Evolutionary conservation across 2,329 filamentous ascomycete species (phyloP).

Genomic region (Stagonosporopsis rhizophila): DNA sequence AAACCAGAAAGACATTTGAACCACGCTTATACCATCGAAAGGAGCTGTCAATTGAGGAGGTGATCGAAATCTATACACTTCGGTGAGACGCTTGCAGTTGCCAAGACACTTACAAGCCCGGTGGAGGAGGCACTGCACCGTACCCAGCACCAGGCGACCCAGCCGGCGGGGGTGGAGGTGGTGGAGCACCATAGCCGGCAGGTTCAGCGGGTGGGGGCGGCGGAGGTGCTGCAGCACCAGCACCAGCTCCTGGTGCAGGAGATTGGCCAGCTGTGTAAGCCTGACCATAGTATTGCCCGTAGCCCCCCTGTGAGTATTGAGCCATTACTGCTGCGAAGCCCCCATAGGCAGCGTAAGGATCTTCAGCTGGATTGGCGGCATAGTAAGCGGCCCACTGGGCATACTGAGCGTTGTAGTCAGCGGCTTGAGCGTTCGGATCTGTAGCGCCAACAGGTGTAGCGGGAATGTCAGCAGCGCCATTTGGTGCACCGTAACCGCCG

Average conservation of each 20-base stretch:
- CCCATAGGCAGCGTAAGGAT: constrained; percentile 90
- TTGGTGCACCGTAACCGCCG: constrained; percentile 43
- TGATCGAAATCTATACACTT: constrained; percentile 5
- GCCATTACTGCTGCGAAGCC: constrained; percentile 61
- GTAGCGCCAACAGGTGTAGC: constrained; percentile 53
- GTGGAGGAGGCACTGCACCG: constrained; percentile 38
- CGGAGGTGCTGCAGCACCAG: constrained; percentile 35
- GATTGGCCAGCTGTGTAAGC: constrained; percentile 32
- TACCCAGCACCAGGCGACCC: constrained; percentile 45
- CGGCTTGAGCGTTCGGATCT: constrained; percentile 47
- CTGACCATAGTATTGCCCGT: constrained; percentile 42
- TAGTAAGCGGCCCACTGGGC: constrained; percentile 73
- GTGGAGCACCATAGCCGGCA: constrained; percentile 38
- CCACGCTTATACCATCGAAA: background rate
- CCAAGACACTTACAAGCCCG: constrained; percentile 24
- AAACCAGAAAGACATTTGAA: background rate
- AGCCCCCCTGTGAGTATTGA: constrained; percentile 40
- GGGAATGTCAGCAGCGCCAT: constrained; percentile 33
- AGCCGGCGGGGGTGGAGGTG: constrained; percentile 45
- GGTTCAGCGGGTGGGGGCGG: constrained; percentile 44
- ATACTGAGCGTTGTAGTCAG: constrained; percentile 82
- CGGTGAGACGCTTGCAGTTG: constrained; percentile 18
- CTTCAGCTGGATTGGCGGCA: constrained; percentile 74
- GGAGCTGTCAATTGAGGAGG: background rate
- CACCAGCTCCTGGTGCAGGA: constrained; percentile 37